Evolutionary conservation across 1,284 basidiomycete species (phyloP).

Genomic region (Mrakiaceae sp.): DNA sequence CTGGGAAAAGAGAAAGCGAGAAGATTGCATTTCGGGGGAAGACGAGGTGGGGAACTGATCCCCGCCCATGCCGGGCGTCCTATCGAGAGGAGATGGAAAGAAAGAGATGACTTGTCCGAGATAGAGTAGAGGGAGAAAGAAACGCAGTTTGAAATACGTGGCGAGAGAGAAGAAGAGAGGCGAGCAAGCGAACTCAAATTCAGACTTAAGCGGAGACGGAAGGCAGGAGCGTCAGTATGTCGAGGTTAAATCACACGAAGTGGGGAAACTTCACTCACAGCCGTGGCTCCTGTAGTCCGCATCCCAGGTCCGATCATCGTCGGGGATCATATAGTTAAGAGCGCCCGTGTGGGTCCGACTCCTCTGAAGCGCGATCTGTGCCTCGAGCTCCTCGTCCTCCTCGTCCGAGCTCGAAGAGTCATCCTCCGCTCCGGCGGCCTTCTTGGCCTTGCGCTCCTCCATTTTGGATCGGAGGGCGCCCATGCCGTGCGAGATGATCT

Average conservation of each 20-base stretch:
- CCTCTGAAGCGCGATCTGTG: constrained; percentile 59
- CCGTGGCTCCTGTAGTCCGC: constrained; percentile 10
- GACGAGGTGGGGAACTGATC: too few relatives aligned
- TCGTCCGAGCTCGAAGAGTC: constrained; percentile 63
- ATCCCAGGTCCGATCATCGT: constrained; percentile 3
- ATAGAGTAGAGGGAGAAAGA: too few relatives aligned
- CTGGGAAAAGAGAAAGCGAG: background rate
- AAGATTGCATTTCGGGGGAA: background rate
- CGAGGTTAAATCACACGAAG: constrained; percentile 54
- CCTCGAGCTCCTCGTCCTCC: constrained; percentile 48
- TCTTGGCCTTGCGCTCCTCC: constrained; percentile 11
- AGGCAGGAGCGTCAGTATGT: background rate
- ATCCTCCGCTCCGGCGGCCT: constrained; percentile 11
- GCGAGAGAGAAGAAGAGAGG: background rate
- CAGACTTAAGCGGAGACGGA: too few relatives aligned
- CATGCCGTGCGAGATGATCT: background rate
- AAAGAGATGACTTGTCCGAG: too few relatives aligned
- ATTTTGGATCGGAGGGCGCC: background rate
- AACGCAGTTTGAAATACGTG: too few relatives aligned
- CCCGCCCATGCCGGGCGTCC: too few relatives aligned
- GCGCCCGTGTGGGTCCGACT: constrained; percentile 14
- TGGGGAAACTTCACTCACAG: constrained; percentile 48
- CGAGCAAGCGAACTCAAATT: background rate
- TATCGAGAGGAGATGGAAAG: too few relatives aligned
- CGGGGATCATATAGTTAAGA: constrained; percentile 1